Conservation (phyloP, 768 basidiomycete species). For the Termitomyces sp. region DNA sequence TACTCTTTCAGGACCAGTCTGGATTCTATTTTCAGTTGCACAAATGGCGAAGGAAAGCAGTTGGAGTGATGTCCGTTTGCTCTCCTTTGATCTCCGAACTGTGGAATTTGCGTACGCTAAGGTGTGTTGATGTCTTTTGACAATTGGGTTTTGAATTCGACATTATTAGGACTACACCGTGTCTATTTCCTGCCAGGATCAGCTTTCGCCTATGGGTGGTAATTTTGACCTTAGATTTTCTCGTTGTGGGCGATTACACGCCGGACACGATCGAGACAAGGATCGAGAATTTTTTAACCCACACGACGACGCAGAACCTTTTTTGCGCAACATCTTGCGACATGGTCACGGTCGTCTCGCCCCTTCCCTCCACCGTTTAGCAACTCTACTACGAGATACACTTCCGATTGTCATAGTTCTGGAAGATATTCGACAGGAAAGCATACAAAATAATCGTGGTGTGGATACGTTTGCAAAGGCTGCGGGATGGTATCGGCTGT, state of each 20-base stretch:
- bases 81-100: conserved; percentile 88
- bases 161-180: conserved; percentile 61
- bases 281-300: conserved; percentile 48
- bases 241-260: conserved; percentile 27
- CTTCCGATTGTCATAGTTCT: conserved; percentile 73
- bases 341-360: conserved; percentile 59
- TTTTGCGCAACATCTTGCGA: conserved; percentile 65
- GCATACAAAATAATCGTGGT: conserved; percentile 24
- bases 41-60: conserved; percentile 71
- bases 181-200: conserved; percentile 73
- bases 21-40: conserved; percentile 45
- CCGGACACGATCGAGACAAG: conserved; percentile 13
- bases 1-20: background rate
- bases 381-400: conserved; percentile 67
- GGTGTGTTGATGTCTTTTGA: conserved; percentile 25
- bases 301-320: conserved; percentile 74
- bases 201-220: conserved; percentile 60
- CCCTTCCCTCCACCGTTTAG: conserved; percentile 58
- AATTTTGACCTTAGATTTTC: conserved; percentile 74
- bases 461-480: conserved; percentile 75
- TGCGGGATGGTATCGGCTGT: conserved; percentile 75
- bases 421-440: conserved; percentile 42
- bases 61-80: conserved; percentile 73
- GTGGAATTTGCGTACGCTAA: conserved; percentile 83
- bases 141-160: background rate